phyloP scores from a whole-genome alignment of 2,329 filamentous ascomycete genomes.

The Verticillium isaacii region DNA sequence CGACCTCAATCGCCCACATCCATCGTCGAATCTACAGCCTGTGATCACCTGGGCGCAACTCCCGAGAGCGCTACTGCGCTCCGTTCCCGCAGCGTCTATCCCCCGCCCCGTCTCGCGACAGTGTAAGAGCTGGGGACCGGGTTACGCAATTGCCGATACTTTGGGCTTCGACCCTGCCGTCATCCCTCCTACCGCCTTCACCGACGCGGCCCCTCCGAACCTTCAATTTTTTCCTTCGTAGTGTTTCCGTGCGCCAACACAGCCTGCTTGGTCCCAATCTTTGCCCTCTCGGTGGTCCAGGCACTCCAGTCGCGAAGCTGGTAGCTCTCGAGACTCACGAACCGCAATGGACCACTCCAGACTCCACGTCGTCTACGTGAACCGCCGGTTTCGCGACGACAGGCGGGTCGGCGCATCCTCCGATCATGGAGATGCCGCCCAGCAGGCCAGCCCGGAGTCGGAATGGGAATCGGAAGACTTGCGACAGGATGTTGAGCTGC shows the following conservation, averaged over 20 bases:
- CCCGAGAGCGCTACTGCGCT: background rate
- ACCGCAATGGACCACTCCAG: constrained; percentile 52
- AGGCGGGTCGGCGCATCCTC: constrained; percentile 30
- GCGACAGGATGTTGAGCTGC: constrained; percentile 39
- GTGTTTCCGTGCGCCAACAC: background rate
- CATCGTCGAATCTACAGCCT: background rate
- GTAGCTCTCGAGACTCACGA: constrained; percentile 50
- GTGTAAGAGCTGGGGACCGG: background rate
- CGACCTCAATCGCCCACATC: background rate
- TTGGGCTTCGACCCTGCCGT: constrained; percentile 2
- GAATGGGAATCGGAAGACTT: constrained; percentile 35
- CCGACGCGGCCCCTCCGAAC: constrained; percentile 3
- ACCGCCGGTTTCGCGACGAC: constrained; percentile 46
- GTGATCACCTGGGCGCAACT: background rate
- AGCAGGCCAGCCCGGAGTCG: constrained; percentile 8
- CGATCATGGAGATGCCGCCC: constrained; percentile 14
- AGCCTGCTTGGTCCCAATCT: constrained; percentile 14
- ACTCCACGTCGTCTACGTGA: constrained; percentile 58
- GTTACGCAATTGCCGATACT: constrained; percentile 2
- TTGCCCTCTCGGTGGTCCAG: constrained; percentile 36
- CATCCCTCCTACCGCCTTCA: constrained; percentile 6
- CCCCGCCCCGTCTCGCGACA: background rate
- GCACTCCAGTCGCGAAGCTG: constrained; percentile 58
- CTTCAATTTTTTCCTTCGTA: constrained; percentile 5
- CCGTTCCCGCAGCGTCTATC: background rate